Base-by-base conservation (phyloP, 345 rosid genomes). In the Geranium brycei region DNA sequence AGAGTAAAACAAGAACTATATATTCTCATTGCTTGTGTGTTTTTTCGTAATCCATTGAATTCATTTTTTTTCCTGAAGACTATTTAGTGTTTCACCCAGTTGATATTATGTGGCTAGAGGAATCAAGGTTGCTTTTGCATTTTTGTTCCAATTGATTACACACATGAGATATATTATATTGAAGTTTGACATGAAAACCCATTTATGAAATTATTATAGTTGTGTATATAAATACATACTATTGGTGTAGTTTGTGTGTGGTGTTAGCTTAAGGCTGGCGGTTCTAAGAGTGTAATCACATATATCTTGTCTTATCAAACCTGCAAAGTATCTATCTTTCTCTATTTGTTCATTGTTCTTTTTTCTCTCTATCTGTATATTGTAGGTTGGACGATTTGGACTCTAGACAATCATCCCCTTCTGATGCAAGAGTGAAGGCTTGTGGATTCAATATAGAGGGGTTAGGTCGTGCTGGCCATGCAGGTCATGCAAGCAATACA, bases 311-410 rank as follows among this genome's bases (percentile, higher is more conserved):
- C 10, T 35, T 58, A 47, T n/a, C 30, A 18, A 28, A 30, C 31
- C 40, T 40, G 41, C 19, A 18, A n/a, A 35, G 30, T 14, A 62
- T 41, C 31, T 38, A 35, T 63, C 55, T 53, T 15, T 31, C 58
- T 40, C n/a, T 64, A 19, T 60, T 14, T 62, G 16, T 65, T 30
- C 64, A 60, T 38, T 31, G 64, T 10, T 8, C 28, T 67, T 4
- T 35, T 66, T 35, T 31, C 65, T 2, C n/a, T 68, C 0, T 23
- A 62, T 74, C 61, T 28, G 6, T 62, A 61, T 64, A 70, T 73
- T 69, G 28, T 77, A 89, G 99, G 88, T 82, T 93, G 85, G 97
- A 93, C 35, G 91, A 89, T 77, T 79, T 90, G 95, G 97, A 90
- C 71, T 87, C 98, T 31, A 81, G 91, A 72, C 69, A 80, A 58